These are phyloP conservation scores for Fusarium sp. DNA, from an alignment of 2,329 filamentous ascomycete genomes.

Conservation along the genomic window DNA sequence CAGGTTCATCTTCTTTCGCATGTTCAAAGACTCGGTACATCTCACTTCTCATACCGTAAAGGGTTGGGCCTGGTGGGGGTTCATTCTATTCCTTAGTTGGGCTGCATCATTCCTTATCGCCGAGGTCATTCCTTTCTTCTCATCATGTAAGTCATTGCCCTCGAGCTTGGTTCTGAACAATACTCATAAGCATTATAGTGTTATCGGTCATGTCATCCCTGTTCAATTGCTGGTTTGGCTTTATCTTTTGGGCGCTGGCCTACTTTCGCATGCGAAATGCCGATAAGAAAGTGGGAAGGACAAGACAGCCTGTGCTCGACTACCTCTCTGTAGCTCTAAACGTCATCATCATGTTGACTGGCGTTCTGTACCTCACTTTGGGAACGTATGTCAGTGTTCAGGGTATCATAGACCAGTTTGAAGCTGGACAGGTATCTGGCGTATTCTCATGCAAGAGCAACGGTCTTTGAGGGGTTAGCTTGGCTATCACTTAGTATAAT, in stretches of 20 bases:
- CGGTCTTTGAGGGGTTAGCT: conserved; percentile 58
- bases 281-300: conserved; percentile 65
- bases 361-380: conserved; percentile 79
- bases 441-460: conserved; percentile 83
- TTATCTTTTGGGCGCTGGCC: conserved; percentile 91
- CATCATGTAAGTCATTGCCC: conserved; percentile 64
- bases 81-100: conserved; percentile 77
- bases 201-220: conserved; percentile 81
- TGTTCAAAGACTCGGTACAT: conserved; percentile 82
- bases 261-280: conserved; percentile 80
- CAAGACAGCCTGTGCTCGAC: conserved; percentile 61
- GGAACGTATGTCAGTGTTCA: conserved; percentile 85
- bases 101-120: conserved; percentile 86
- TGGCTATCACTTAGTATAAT: too few species aligned
- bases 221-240: conserved; percentile 93
- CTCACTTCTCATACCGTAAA: conserved; percentile 81
- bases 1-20: conserved; percentile 89
- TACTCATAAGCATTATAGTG: conserved; percentile 52
- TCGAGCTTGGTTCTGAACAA: fast-evolving
- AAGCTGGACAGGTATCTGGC: conserved; percentile 70
- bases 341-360: conserved; percentile 76
- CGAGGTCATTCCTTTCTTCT: conserved; percentile 93
- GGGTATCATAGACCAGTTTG: conserved; percentile 80
- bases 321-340: conserved; percentile 73
- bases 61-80: conserved; percentile 83